Evolutionary conservation across 2,329 filamentous ascomycete genomes (phyloP).

Genomic region (Orbilia ellipsospora): DNA sequence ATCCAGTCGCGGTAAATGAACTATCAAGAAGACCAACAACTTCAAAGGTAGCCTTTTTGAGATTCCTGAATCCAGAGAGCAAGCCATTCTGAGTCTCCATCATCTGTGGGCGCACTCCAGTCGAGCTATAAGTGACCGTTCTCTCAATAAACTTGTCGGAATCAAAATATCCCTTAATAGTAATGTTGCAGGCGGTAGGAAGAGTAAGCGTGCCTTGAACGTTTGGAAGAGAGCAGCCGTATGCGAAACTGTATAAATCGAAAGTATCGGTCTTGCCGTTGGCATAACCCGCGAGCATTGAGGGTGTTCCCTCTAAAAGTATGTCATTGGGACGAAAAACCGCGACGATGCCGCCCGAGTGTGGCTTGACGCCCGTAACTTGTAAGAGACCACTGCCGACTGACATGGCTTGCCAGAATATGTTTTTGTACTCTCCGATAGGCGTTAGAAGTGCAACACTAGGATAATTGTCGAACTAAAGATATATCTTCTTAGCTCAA

Average conservation of each 20-base stretch:
- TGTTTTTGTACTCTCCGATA: not conserved
- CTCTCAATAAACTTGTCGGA: not conserved
- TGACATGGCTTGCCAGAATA: not conserved
- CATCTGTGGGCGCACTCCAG: not conserved
- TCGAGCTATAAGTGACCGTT: conserved; percentile 1
- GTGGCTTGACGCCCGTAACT: not conserved
- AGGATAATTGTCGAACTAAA: not conserved
- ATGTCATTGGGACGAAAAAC: conserved; percentile 7
- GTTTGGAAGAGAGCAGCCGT: conserved; percentile 4
- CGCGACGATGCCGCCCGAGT: conserved; percentile 4
- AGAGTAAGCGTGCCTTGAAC: not conserved
- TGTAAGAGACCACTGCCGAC: not conserved
- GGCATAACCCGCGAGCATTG: conserved; percentile 13
- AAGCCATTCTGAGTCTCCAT: not conserved
- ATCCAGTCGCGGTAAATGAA: not conserved
- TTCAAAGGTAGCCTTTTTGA: conserved; percentile 15
- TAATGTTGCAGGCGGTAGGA: not conserved
- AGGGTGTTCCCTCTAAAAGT: conserved; percentile 6
- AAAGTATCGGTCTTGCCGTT: conserved; percentile 20
- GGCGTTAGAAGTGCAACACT: not conserved
- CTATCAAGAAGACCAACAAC: not conserved
- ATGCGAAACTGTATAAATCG: conserved; percentile 14
- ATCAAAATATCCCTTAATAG: conserved; percentile 11
- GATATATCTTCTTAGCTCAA: not conserved
- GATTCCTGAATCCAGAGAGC: conserved; percentile 4